Percentiles rank a stretch among this genome's conserved stretches.
These are phyloP conservation scores for Cladosporium phlei DNA, from an alignment of 2,329 filamentous ascomycete genomes.

Conservation along the genomic window DNA sequence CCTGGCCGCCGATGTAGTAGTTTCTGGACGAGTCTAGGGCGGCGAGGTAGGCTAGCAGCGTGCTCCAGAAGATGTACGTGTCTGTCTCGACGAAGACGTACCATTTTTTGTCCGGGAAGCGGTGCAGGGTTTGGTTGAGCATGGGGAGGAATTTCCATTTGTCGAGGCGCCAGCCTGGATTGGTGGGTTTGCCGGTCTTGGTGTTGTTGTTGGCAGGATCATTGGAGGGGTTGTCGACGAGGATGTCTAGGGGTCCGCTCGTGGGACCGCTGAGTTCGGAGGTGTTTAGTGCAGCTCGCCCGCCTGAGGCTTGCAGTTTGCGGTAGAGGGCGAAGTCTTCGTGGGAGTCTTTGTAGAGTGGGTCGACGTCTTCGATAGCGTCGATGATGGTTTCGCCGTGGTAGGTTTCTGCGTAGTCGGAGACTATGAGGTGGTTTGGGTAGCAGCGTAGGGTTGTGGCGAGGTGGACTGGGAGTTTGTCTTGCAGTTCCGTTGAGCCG, in stretches of 20 bases:
- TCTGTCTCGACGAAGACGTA: constrained; percentile 57
- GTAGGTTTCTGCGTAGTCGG: constrained; percentile 34
- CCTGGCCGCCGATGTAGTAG: constrained; percentile 39
- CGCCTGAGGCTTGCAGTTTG: constrained; percentile 19
- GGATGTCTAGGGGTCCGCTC: constrained; percentile 9
- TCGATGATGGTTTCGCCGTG: constrained; percentile 32
- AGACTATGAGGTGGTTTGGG: constrained; percentile 34
- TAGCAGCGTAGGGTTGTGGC: constrained; percentile 33
- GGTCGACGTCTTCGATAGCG: constrained; percentile 21
- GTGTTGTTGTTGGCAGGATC: no score
- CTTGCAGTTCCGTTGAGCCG: constrained; percentile 29
- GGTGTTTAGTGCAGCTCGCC: constrained; percentile 7
- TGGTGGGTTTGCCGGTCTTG: constrained; percentile 27
- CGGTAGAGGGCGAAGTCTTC: constrained; percentile 28
- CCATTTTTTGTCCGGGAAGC: constrained; percentile 49
- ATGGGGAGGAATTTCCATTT: constrained; percentile 55
- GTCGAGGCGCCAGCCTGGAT: constrained; percentile 33
- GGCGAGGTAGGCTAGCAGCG: constrained; percentile 38
- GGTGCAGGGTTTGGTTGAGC: constrained; percentile 31
- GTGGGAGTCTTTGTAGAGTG: constrained; percentile 16
- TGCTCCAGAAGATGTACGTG: constrained; percentile 51
- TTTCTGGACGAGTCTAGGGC: constrained; percentile 38
- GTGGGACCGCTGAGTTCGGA: constrained; percentile 15
- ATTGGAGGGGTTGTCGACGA: constrained; percentile 26
- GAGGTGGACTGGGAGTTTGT: constrained; percentile 29